phyloP scores from a whole-genome alignment of 2,329 filamentous ascomycete genomes.

The Monosporascus sp. region DNA sequence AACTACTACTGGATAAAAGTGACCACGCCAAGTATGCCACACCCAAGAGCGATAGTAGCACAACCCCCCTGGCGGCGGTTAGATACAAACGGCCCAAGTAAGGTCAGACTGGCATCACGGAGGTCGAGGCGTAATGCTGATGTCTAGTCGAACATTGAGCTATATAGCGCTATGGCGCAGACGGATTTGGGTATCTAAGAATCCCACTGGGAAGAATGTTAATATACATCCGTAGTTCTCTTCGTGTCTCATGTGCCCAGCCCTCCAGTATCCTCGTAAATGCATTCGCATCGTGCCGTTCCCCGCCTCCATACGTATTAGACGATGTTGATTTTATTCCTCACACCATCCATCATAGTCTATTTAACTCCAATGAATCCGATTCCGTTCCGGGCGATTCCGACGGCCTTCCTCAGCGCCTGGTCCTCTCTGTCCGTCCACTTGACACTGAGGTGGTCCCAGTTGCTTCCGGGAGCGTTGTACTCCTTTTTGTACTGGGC shows the following conservation, averaged over 20 bases:
- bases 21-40: no score
- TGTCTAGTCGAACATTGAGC: background rate
- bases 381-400: slow-evolving; percentile 54
- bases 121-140: background rate
- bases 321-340: background rate
- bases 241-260: background rate
- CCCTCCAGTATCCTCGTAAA: background rate
- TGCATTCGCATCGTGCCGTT: background rate
- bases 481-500: slow-evolving; percentile 59
- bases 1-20: no score
- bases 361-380: slow-evolving; percentile 63
- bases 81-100: no score
- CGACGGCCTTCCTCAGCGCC: slow-evolving; percentile 52
- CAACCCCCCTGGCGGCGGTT: no score
- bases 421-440: slow-evolving; percentile 66
- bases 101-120: no score
- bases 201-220: background rate
- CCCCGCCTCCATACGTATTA: background rate
- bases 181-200: background rate
- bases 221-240: background rate
- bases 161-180: background rate
- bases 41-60: no score
- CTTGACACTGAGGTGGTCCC: slow-evolving; percentile 61
- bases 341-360: slow-evolving; percentile 4
- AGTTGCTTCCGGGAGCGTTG: slow-evolving; percentile 57